Base-by-base conservation (phyloP, 2,329 filamentous ascomycete genomes). In the Colletotrichum noveboracense region DNA sequence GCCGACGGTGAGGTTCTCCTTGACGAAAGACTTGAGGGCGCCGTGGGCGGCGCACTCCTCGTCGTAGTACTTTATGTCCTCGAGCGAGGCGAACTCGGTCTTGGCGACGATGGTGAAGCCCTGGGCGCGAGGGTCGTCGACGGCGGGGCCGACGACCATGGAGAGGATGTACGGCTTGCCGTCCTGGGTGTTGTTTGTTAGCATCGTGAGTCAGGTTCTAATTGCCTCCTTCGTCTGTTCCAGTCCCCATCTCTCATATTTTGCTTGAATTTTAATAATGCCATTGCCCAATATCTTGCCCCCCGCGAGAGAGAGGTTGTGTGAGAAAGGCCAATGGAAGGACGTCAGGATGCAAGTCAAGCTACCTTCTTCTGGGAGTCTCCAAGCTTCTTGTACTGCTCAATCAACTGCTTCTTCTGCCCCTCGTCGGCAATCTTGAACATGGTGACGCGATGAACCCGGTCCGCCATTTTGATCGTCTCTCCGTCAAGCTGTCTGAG, bases 51-150 rank as follows among this genome's bases (percentile, higher is more conserved):
- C 74, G 78, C 87, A 89, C 70, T 81, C 86, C 12, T 87, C 86
- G 81, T 95, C 93, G 82, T 94, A 95, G 85, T 90, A 95, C 78
- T 90, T 87, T 90, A 95, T 92, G 82, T 95, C 93, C 14, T 92
- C 92, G 70, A 91, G 80, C 75, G 85, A 92, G 61, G 89, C 88
- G 80, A 95, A 95, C 62, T 90, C 89, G 55, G 89, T 92, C 82
- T 92, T 90, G 65, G 90, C 90, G 18, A 91, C 88, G 69, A 95
- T 80, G 9, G 92, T 94, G 86, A 89, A 94, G 58, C 93, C 93
- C 82, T 93, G 90, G 78, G 87, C 88, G 34, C 93, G 90, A 21
- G 89, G 85, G 79, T 94, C 92, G 10, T 89, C 86, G 77, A 91
- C 84, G 10, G 89, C 87, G 26, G 85, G 83, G 36, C 90, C 90